Evolutionary conservation across 2,329 filamentous ascomycete genomes (phyloP), one percentile per base, ranked within the genome.

Genomic region (Furcasterigmium furcatum): DNA sequence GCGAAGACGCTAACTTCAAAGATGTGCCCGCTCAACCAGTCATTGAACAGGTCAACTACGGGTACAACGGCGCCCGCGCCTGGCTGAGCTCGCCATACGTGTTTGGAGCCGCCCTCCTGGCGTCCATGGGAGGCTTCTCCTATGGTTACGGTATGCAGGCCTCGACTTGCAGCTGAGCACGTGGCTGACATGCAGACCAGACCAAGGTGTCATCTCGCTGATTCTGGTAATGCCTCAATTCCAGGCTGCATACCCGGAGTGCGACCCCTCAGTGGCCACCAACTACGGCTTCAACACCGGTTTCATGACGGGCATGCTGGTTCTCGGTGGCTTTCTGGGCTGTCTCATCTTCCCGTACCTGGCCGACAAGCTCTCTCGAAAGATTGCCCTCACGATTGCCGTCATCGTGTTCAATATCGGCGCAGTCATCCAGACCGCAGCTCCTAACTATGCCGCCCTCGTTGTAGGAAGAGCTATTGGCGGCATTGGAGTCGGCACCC

Each of bases 151-250:
- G 44, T 46, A 43, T 13, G 18, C 14, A 38, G 19, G 16, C 19
- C 18, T 16, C 10, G 19, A 38, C 13, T 8, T 21, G 13, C 13
- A 12, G 14, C 9, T 13, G 18, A 18, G 6, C 19, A 25, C 10
- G 3, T 34, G 1, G 18, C 34, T 44, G 4, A 27, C 5, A 19
- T 38, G 16, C 2, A 13, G n/a, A 24, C 20, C 14, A 43, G 70
- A 67, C 38, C 53, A 65, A 45, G 55, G 62, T 43, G 56, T 67
- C 21, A 67, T 69, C 41, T 65, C 58, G 4, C 58, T 74, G 38
- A 71, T 73, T 48, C 61, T 71, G 9, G 64, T 69, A 14, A 73
- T 74, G 67, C 55, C 60, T 0, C 67, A 73, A 41, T 75, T 75
- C 47, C 62, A 70, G 20, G 44, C 58, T 1, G 52, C 52, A 2